Conservation (phyloP, 2,329 filamentous ascomycete species). For the Colletotrichum ledebouriae region DNA sequence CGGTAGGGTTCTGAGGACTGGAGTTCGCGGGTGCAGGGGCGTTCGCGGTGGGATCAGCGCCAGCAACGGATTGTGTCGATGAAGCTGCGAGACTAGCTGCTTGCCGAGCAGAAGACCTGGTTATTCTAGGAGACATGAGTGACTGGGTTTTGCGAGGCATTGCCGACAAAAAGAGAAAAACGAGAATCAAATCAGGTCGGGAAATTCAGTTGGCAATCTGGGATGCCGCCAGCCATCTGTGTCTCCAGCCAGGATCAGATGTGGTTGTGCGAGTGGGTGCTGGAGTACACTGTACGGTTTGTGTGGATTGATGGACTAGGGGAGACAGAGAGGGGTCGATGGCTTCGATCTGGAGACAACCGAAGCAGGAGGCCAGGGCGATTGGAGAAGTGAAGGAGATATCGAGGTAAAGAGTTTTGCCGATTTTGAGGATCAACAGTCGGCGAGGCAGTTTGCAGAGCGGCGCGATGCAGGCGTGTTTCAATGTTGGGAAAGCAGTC, state of each 20-base stretch:
- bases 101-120: constrained; percentile 93
- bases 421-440: constrained; percentile 18
- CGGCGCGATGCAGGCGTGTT: constrained; percentile 33
- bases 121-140: constrained; percentile 98
- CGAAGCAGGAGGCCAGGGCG: constrained; percentile 4
- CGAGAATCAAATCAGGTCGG: constrained; percentile 36
- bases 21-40: constrained; percentile 56
- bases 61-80: constrained; percentile 56
- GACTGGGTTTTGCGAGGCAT: constrained; percentile 48
- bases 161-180: constrained; percentile 29
- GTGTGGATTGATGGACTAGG: constrained; percentile 31
- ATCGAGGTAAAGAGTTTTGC: constrained; percentile 17
- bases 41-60: constrained; percentile 56
- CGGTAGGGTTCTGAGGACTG: constrained; percentile 58
- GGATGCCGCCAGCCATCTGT: constrained; percentile 30
- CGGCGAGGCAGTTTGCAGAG: constrained; percentile 25
- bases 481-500: constrained; percentile 39
- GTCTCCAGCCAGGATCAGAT: constrained; percentile 30
- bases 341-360: constrained; percentile 27
- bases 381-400: constrained; percentile 3
- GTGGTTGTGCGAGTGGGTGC: constrained; percentile 33
- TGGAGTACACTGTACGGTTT: constrained; percentile 41
- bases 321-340: constrained; percentile 16
- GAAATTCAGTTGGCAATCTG: constrained; percentile 21
- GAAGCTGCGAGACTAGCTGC: constrained; percentile 75